These are phyloP conservation scores for Geosmithia putterillii DNA, from an alignment of 2,329 filamentous ascomycete species.

Conservation along the genomic window DNA sequence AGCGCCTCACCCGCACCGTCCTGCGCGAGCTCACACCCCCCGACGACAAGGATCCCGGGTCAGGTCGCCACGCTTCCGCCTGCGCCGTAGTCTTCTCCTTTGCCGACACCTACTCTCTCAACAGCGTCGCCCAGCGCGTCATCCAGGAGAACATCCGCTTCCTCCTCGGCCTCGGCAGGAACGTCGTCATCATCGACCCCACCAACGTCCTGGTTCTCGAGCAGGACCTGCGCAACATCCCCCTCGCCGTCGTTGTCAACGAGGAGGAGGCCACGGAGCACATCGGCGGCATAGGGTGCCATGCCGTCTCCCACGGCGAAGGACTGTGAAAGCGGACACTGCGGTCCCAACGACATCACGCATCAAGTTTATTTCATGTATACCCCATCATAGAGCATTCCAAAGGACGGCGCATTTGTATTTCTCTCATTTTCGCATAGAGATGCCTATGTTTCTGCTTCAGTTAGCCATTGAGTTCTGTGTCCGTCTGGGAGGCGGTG, in stretches of 20 bases:
- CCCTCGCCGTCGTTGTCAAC: constrained; percentile 9
- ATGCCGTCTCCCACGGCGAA: constrained; percentile 11
- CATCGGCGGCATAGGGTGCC: constrained; percentile 16
- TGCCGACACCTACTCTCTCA: constrained; percentile 18
- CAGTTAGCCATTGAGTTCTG: no score
- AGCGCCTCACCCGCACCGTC: constrained; percentile 17
- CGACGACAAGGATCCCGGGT: constrained; percentile 10
- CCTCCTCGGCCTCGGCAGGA: constrained; percentile 10
- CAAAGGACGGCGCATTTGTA: no score
- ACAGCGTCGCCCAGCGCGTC: constrained; percentile 13
- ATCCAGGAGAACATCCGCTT: constrained; percentile 14
- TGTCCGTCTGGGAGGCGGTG: no score
- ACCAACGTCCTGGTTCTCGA: constrained; percentile 10
- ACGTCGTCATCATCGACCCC: constrained; percentile 18
- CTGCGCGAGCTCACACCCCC: constrained; percentile 12
- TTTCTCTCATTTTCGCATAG: no score
- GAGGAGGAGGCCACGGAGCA: constrained; percentile 13
- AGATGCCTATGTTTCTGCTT: no score
- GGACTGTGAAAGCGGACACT: constrained; percentile 1
- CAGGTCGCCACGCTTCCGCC: constrained; percentile 10
- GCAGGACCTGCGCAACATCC: constrained; percentile 1
- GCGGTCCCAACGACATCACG: no score
- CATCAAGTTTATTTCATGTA: no score
- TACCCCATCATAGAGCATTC: no score
- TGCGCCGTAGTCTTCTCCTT: constrained; percentile 19